phyloP scores from a whole-genome alignment of 1,284 basidiomycete genomes.

The Porogramme epimiltina region DNA sequence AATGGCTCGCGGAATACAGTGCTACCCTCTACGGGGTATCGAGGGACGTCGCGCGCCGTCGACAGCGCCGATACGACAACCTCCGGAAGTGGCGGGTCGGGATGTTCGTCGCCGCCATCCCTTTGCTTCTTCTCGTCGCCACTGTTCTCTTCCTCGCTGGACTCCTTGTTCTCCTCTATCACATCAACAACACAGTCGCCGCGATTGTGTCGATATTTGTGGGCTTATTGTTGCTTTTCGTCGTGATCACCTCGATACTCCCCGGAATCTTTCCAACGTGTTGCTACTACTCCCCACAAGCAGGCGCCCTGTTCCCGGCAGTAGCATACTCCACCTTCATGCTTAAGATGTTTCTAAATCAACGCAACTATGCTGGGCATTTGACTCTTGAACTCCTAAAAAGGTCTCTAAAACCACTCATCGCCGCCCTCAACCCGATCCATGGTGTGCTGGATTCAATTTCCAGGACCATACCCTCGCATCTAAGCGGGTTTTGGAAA shows the following conservation, averaged over 20 bases:
- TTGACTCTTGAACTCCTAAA: too few species aligned
- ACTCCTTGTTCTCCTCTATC: neutral
- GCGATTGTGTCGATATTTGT: neutral
- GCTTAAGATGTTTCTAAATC: too few species aligned
- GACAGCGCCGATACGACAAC: neutral
- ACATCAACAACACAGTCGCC: neutral
- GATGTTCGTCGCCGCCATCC: neutral
- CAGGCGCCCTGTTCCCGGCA: neutral
- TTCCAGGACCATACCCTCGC: too few species aligned
- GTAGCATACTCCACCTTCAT: too few species aligned
- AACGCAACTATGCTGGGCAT: too few species aligned
- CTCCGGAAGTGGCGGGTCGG: neutral
- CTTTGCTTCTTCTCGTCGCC: neutral
- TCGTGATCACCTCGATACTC: neutral
- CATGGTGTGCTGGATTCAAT: too few species aligned
- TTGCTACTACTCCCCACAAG: neutral
- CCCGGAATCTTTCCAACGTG: neutral
- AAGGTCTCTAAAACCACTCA: too few species aligned
- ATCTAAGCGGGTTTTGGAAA: too few species aligned
- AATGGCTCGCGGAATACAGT: neutral
- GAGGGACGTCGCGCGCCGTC: neutral
- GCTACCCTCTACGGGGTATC: neutral
- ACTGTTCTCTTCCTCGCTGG: slow-evolving; percentile 1
- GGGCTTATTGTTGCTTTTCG: neutral
- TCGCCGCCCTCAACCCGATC: too few species aligned